Base-by-base conservation (phyloP, 2,329 filamentous ascomycete species). In the Fusarium cicatricum region DNA sequence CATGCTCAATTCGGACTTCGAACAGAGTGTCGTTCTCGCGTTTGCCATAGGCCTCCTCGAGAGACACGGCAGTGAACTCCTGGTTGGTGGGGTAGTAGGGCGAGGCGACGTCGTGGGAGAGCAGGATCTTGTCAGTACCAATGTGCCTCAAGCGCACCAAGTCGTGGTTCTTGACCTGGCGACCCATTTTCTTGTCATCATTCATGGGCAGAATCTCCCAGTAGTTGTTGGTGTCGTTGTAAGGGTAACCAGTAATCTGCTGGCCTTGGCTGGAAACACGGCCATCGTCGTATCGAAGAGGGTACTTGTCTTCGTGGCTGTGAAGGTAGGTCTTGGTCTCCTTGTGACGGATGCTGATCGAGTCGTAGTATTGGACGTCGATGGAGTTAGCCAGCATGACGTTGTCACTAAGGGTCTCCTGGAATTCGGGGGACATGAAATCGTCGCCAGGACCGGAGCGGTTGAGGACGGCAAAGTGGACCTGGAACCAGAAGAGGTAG, bases 401-500 rank as follows among this genome's bases (percentile, higher is more conserved):
- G 72, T 99, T 99, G 80, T 99, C 94, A 71, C 90, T 92, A 62
- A 99, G 81, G 2, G 95, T 98, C 79, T 97, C 93, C 79, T 99
- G 95, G 80, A 99, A 99, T 71, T 95, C 92, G 2, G 95, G 95
- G 4, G 90, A 92, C 95, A 99, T 99, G 79, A 99, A 99, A 71
- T 98, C 94, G 72, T 99, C 95, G 48, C 95, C 95, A 38, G 95
- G 94, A 31, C 95, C 95, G 46, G 95, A 98, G 56, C 89, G 85
- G 64, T 80, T 89, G 60, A 99, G 83, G 68, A 99, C 91, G 38
- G 91, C 84, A 75, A 99, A 99, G 79, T 99, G 95, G 26, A 99
- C 93, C 82, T 99, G 95, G 88, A 99, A 99, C 95, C 95, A 99
- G 83, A 99, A 98, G 40, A 99, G 85, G 77, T 99, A 99, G 78